These are phyloP conservation scores for Kodamaea sp. DNA, from an alignment of 1,139 yeast species.

Conservation along the genomic window DNA sequence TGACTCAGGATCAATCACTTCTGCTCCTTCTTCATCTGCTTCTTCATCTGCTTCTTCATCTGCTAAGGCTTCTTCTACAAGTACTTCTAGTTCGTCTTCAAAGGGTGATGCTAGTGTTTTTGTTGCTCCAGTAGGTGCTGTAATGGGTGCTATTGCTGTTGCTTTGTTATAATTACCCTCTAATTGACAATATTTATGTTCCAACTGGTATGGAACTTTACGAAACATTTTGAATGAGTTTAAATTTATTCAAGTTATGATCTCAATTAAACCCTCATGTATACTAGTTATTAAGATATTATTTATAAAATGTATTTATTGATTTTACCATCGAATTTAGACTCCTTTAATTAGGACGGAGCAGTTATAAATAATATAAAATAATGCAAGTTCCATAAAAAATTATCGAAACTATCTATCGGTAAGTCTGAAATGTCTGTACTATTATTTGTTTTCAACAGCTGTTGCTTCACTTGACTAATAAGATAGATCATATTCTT, in stretches of 20 bases:
- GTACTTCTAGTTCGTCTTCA: slow-evolving; percentile 6
- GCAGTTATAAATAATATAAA: slow-evolving; percentile 37
- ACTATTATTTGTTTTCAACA: slow-evolving; percentile 16
- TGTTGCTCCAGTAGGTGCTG: slow-evolving; percentile 33
- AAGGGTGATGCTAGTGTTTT: slow-evolving; percentile 14
- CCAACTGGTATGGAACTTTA: too few species aligned
- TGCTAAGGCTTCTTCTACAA: slow-evolving; percentile 4
- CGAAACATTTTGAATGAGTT: too few species aligned
- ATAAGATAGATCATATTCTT: slow-evolving; percentile 30
- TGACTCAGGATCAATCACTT: slow-evolving; percentile 3
- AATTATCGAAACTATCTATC: slow-evolving; percentile 38
- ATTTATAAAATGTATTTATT: too few species aligned
- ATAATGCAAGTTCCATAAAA: slow-evolving; percentile 43
- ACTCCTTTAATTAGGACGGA: slow-evolving; percentile 9
- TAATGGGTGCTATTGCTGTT: slow-evolving; percentile 34
- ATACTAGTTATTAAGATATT: too few species aligned
- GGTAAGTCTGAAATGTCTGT: slow-evolving; percentile 24
- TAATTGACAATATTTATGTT: too few species aligned
- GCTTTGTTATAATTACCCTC: slow-evolving; percentile 26
- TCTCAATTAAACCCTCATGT: too few species aligned
- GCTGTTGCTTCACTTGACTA: slow-evolving; percentile 19
- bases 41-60: slow-evolving; percentile 7
- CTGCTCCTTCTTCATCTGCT: slow-evolving; percentile 3
- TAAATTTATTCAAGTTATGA: too few species aligned
- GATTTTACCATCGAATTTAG: too few species aligned